A percentile compares a stretch with the other conserved stretches of the same genome.
These are phyloP conservation scores for Liriodendron chinense DNA, from an alignment of 164 flowering plant genomes.

Conservation along the genomic window DNA sequence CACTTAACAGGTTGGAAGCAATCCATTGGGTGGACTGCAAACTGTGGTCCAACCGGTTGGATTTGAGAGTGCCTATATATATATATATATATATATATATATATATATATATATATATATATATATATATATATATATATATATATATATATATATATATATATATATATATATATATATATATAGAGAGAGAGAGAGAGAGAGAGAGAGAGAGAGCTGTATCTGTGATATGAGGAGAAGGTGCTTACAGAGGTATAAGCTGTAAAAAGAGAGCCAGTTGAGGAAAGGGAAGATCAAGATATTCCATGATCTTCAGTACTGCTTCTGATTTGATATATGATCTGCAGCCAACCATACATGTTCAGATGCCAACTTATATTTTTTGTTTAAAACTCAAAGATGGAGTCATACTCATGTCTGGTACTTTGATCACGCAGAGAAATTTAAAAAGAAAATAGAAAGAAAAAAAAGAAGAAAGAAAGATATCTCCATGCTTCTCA, in stretches of 20 bases:
- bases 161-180: too few species aligned
- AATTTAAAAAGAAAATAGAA: too few species aligned
- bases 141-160: too few species aligned
- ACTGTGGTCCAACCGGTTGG: too few species aligned
- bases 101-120: too few species aligned
- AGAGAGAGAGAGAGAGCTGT: neutral
- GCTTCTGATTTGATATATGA: slow-evolving; percentile 94
- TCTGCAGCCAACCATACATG: slow-evolving; percentile 33
- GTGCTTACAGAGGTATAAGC: slow-evolving; percentile 77
- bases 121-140: too few species aligned
- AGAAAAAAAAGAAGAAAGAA: neutral
- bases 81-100: too few species aligned
- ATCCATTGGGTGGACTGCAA: too few species aligned
- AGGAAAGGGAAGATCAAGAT: slow-evolving; percentile 81
- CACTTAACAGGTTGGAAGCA: too few species aligned
- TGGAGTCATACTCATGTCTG: neutral
- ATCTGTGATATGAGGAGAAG: neutral
- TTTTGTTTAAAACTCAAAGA: neutral
- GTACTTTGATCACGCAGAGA: neutral
- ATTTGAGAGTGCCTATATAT: too few species aligned
- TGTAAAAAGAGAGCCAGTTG: slow-evolving; percentile 76
- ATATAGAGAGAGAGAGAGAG: too few species aligned
- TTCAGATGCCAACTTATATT: neutral
- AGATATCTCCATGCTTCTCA: neutral
- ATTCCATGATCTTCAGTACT: slow-evolving; percentile 90